A percentile compares a stretch with the other conserved stretches of the same genome.
These are phyloP conservation scores for Diplodia scrobiculata DNA, from an alignment of 2,329 filamentous ascomycete species.

Conservation along the genomic window DNA sequence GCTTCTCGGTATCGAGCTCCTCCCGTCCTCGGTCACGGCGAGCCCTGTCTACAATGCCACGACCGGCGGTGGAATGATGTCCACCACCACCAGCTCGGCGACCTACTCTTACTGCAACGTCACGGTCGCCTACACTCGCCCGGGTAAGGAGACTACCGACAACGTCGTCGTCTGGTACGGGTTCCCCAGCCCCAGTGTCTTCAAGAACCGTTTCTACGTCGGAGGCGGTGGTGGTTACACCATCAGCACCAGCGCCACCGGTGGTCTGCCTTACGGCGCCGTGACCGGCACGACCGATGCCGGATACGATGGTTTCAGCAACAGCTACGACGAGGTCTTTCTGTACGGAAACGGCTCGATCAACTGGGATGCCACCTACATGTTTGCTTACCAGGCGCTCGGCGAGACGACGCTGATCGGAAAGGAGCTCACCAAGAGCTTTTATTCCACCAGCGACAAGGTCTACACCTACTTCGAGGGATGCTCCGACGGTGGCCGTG, in stretches of 20 bases:
- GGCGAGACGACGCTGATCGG: conserved; percentile 56
- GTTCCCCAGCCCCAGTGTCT: conserved; percentile 49
- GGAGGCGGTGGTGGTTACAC: conserved; percentile 53
- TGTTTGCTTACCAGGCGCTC: conserved; percentile 56
- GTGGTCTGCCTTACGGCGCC: conserved; percentile 52
- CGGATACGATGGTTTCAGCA: conserved; percentile 54
- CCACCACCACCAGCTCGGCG: conserved; percentile 32
- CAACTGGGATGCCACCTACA: conserved; percentile 55
- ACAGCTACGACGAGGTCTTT: conserved; percentile 42
- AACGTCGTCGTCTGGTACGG: conserved; percentile 43
- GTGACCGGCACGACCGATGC: conserved; percentile 55
- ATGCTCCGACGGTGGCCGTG: conserved; percentile 58
- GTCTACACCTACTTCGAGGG: conserved; percentile 57
- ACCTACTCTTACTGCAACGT: conserved; percentile 50
- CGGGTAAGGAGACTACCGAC: conserved; percentile 40
- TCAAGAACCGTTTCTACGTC: conserved; percentile 52
- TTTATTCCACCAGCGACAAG: conserved; percentile 41
- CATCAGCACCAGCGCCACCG: conserved; percentile 48
- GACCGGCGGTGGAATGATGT: conserved; percentile 34
- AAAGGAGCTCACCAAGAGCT: conserved; percentile 48
- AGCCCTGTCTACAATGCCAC: conserved; percentile 45
- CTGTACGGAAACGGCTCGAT: conserved; percentile 52
- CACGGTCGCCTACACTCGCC: conserved; percentile 52
- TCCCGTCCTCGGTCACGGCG: conserved; percentile 49
- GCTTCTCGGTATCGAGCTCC: conserved; percentile 47